Percentiles rank a stretch among this genome's conserved stretches.
These are phyloP conservation scores for Kwoniella heveanensis DNA, from an alignment of 768 basidiomycete species.

Conservation along the genomic window DNA sequence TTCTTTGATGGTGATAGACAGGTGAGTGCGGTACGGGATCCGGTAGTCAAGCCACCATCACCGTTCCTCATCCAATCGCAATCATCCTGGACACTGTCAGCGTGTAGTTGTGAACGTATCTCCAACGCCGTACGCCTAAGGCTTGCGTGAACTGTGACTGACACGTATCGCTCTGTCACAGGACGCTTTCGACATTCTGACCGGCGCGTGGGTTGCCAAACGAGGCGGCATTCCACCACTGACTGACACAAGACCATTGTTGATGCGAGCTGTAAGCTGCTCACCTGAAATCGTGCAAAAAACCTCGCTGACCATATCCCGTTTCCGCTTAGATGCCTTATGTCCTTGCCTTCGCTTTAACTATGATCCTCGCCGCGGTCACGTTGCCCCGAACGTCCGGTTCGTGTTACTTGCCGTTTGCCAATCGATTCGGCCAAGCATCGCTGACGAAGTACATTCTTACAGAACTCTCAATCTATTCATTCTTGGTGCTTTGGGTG, in stretches of 20 bases:
- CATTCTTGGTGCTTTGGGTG: constrained; percentile 80
- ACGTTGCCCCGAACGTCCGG: constrained; percentile 85
- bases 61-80: no score
- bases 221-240: constrained; percentile 72
- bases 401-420: constrained; percentile 57
- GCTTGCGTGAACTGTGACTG: no score
- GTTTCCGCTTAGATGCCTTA: constrained; percentile 76
- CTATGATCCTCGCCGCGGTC: constrained; percentile 84
- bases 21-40: constrained; percentile 60
- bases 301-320: constrained; percentile 11
- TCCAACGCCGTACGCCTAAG: no score
- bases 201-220: constrained; percentile 85
- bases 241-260: constrained; percentile 75
- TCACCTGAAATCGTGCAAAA: background rate
- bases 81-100: no score
- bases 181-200: constrained; percentile 94
- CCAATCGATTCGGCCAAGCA: background rate
- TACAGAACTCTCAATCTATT: constrained; percentile 80
- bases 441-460: constrained; percentile 1
- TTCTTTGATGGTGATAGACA: constrained; percentile 93
- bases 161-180: constrained; percentile 48
- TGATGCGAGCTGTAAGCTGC: constrained; percentile 74
- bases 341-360: constrained; percentile 73
- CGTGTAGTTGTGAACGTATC: no score
- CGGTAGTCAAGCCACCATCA: no score